Percentiles rank a stretch among this genome's conserved stretches.
Conservation (phyloP, 495 filamentous ascomycete genomes). For the Penicillium cosmopolitanum region DNA sequence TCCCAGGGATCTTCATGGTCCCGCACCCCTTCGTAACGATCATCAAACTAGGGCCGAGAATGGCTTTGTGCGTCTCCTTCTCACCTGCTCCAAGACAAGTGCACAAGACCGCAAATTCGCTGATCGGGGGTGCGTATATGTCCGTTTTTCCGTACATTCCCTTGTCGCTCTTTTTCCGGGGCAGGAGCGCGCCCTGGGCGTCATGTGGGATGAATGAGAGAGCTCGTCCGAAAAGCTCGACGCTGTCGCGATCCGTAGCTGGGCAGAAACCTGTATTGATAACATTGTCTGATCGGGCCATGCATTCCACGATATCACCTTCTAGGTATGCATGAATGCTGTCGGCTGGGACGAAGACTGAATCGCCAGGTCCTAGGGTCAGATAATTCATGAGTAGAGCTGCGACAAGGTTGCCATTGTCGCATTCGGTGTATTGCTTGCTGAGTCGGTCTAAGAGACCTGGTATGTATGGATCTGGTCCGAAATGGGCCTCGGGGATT, state of each 20-base stretch:
- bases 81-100: slow-evolving; percentile 60
- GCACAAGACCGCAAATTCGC: slow-evolving; percentile 72
- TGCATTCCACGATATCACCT: slow-evolving; percentile 84
- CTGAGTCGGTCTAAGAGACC: slow-evolving; percentile 66
- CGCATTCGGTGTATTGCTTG: slow-evolving; percentile 60
- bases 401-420: slow-evolving; percentile 66
- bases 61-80: slow-evolving; percentile 57
- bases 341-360: slow-evolving; percentile 76
- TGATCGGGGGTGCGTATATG: slow-evolving; percentile 68
- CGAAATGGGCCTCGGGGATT: slow-evolving; percentile 53
- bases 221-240: slow-evolving; percentile 63
- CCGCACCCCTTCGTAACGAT: slow-evolving; percentile 67
- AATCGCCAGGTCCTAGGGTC: slow-evolving; percentile 63
- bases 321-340: slow-evolving; percentile 78
- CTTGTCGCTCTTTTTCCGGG: slow-evolving; percentile 49
- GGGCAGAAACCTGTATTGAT: slow-evolving; percentile 78
- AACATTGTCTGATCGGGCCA: slow-evolving; percentile 82
- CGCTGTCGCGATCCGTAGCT: slow-evolving; percentile 59
- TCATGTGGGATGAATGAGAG: slow-evolving; percentile 66
- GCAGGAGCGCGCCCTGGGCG: slow-evolving; percentile 55
- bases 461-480: slow-evolving; percentile 59
- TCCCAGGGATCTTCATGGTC: slow-evolving; percentile 56
- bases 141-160: slow-evolving; percentile 61
- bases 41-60: slow-evolving; percentile 67
- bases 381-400: slow-evolving; percentile 75